Conservation (phyloP, 1,284 basidiomycete species). For the Leccinum solheimii region DNA sequence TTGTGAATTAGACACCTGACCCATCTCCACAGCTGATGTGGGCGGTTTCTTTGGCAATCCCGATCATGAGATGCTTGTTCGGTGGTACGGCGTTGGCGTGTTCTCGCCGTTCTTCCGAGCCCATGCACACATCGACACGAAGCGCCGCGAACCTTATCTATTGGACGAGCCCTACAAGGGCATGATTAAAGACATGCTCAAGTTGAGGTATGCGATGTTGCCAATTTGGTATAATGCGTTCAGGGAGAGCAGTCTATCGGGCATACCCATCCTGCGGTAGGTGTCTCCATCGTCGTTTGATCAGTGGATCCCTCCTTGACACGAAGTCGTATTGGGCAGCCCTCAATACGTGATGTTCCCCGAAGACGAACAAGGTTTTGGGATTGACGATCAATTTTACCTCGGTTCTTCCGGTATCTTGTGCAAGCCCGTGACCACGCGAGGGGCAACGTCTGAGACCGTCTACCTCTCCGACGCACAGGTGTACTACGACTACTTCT, state of each 20-base stretch:
- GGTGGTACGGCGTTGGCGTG: slow-evolving; percentile 96
- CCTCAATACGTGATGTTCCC: slow-evolving; percentile 96
- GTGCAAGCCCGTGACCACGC: slow-evolving; percentile 86
- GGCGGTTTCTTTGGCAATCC: slow-evolving; percentile 99
- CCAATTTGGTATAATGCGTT: slow-evolving; percentile 98
- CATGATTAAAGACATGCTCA: slow-evolving; percentile 78
- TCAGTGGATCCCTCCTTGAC: slow-evolving; percentile 2
- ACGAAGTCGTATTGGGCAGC: slow-evolving; percentile 39
- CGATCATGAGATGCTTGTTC: slow-evolving; percentile 87
- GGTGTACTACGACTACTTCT: slow-evolving; percentile 96
- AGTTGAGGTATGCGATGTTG: slow-evolving; percentile 85
- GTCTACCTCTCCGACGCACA: slow-evolving; percentile 91
- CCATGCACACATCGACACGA: slow-evolving; percentile 98
- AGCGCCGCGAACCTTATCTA: slow-evolving; percentile 94
- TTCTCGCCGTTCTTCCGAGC: slow-evolving; percentile 99
- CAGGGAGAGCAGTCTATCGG: slow-evolving; percentile 78
- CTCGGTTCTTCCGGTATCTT: slow-evolving; percentile 87
- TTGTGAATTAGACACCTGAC: slow-evolving; percentile 7
- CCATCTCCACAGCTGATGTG: slow-evolving; percentile 74
- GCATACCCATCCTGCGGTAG: slow-evolving; percentile 79
- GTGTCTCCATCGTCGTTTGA: slow-evolving; percentile 1
- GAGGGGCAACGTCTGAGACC: slow-evolving; percentile 68
- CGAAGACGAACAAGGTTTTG: slow-evolving; percentile 80
- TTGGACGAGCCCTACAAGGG: slow-evolving; percentile 87
- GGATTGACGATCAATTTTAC: slow-evolving; percentile 94